Evolutionary conservation across 148 eudicot species (phyloP), one percentile per base, ranked within the genome.

Genomic region (Rhododendron henanense): DNA sequence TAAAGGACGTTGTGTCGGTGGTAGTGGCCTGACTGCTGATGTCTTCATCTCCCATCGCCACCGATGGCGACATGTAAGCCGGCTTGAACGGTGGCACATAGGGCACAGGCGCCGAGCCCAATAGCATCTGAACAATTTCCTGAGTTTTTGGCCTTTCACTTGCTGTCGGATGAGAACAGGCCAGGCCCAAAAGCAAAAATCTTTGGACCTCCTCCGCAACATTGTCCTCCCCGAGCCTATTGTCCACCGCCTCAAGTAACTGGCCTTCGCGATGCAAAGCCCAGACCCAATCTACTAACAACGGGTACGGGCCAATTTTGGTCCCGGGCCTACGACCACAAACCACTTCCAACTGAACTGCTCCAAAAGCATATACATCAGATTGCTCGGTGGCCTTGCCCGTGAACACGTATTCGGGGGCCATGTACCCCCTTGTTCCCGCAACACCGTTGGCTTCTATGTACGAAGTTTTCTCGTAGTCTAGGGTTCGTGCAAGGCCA

Each of bases 251-350:
- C n/a, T 87, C 90, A 7, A 91, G 87, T 23, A 96, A 45, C 23
- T 85, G 82, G 28, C 94, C 91, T 14, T 93, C 95, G 2, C 96
- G 88, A 84, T 96, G 94, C 89, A 91, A 79, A 5, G 88, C 90
- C 99, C 98, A 96, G 0, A 95, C 99, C 96, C 96, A 96, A 37
- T 96, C 99, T 1, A 93, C 96, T 37, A 95, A 48, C 23, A 86
- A 86, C 0, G 85, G 90, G 85, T 85, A 94, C 15, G 86, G 88
- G 2, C 85, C 94, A 11, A 78, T 85, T 87, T 88, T 93, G 75
- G 93, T 84, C 77, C 94, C 91, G 0, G 96, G 96, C 14, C 96
- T 87, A 14, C 77, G 90, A 1, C 99, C 99, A 74, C 93, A 91
- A 0, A 91, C 95, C 0, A 94, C 94, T 76, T 96, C 99, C 23